Evolutionary conservation across 1,284 basidiomycete genomes (phyloP), one percentile per base, ranked within the genome.

Genomic region (Pterulicium gracile): DNA sequence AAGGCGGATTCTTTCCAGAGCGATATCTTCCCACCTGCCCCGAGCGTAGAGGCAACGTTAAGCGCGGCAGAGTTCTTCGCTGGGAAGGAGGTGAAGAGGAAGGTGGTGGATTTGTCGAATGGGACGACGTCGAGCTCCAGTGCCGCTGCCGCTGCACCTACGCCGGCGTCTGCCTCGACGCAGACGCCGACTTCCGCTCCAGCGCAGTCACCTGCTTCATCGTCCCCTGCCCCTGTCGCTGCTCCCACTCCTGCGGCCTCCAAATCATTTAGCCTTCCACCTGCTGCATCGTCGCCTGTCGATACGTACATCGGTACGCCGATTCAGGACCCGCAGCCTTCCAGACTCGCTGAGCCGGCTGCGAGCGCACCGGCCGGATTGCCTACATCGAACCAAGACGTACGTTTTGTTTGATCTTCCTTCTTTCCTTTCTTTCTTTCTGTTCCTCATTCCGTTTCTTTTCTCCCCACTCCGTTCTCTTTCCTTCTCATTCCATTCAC

Each of bases 1-100:
- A 93, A 88, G 64, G 73, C 87, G 20, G 89, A 93, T 50, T 76
- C 80, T 3, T 94, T 93, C 81, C 90, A 90, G 65, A 82, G 88
- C 12, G 91, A 95, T 64, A 95, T 98, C 60, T 98, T 81, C 75
- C 94, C 95, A 1, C 87, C 88, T 14, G 95, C 91, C 1, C 81
- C 82, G 0, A 89, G 89, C 5, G 63, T 73, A 42, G 86, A 93
- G 58, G 79, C 93, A 10, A 79, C 89, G 1, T 73, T 96, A 46
- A 73, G 77, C 5, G 87, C 91, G 1, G 69, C 74, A 45, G 92
- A 97, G 55, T 98, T 90, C 69, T 92, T 98, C 64, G 65, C 70
- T 3, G 93, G 92, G 44, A 93, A 92, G 67, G 73, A 70, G 2
- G 77, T 79, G 1, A 64, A 79, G 13, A 75, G 81, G 17, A 92